Evolutionary conservation across 768 basidiomycete genomes (phyloP).

Genomic region (Crucibulum laeve): DNA sequence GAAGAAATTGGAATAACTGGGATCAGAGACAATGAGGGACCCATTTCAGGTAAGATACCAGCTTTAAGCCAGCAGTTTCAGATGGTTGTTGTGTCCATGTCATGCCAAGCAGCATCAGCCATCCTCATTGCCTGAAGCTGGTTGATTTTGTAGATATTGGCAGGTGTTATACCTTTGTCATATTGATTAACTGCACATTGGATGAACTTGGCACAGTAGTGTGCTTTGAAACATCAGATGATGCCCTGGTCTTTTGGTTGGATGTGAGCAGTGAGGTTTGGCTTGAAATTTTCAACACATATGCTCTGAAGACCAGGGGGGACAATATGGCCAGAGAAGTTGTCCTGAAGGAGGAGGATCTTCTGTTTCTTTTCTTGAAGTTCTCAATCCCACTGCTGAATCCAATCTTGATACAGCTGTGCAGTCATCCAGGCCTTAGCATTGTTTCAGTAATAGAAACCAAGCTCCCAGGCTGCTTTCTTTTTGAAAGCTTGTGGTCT

Average conservation of each 20-base stretch:
- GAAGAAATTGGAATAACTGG: slow-evolving; percentile 16
- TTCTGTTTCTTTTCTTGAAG: slow-evolving; percentile 14
- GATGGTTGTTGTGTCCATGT: slow-evolving; percentile 26
- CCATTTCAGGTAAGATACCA: slow-evolving; percentile 22
- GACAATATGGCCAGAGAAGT: slow-evolving; percentile 21
- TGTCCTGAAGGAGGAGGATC: slow-evolving; percentile 29
- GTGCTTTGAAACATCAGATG: slow-evolving; percentile 29
- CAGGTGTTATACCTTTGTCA: slow-evolving; percentile 19
- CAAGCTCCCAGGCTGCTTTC: slow-evolving; percentile 22
- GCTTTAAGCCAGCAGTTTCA: slow-evolving; percentile 33
- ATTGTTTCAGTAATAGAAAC: slow-evolving; percentile 31
- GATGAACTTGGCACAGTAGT: slow-evolving; percentile 24
- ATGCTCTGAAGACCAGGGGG: slow-evolving; percentile 17
- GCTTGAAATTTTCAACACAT: slow-evolving; percentile 23
- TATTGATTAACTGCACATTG: slow-evolving; percentile 22
- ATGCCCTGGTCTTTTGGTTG: slow-evolving; percentile 33
- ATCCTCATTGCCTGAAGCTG: slow-evolving; percentile 33
- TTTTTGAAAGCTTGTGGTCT: slow-evolving; percentile 22
- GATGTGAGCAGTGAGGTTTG: slow-evolving; percentile 30
- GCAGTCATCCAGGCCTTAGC: slow-evolving; percentile 34
- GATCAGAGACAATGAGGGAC: slow-evolving; percentile 4
- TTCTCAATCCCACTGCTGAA: slow-evolving; percentile 24
- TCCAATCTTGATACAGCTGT: slow-evolving; percentile 27
- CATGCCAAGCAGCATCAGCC: slow-evolving; percentile 21
- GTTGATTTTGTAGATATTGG: slow-evolving; percentile 32